Percentiles rank a stretch among this genome's conserved stretches.
phyloP scores from a whole-genome alignment of 306 rosid genomes.

The Prunus dulcis region DNA sequence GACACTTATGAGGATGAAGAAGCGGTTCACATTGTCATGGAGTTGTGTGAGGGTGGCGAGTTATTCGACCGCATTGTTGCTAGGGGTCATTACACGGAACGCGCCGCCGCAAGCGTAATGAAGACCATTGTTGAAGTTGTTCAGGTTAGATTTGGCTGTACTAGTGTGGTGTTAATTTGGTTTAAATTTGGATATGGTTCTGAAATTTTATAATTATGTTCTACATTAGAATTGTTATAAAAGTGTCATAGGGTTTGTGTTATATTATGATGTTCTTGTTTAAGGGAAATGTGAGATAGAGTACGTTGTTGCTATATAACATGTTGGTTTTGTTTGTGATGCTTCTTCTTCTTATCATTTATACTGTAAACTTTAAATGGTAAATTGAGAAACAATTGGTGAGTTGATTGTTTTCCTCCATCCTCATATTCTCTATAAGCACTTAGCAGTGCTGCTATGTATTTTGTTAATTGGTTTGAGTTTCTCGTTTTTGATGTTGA shows the following conservation, averaged over 20 bases:
- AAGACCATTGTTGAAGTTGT: slow-evolving; percentile 57
- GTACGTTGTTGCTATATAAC: background rate
- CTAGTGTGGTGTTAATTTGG: background rate
- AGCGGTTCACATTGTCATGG: slow-evolving; percentile 62
- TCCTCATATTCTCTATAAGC: background rate
- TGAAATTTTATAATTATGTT: background rate
- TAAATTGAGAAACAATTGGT: background rate
- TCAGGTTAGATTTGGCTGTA: slow-evolving; percentile 28
- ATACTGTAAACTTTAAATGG: background rate
- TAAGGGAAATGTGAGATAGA: background rate
- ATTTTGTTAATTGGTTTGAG: background rate
- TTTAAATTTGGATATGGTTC: background rate
- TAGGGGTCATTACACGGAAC: slow-evolving; percentile 59
- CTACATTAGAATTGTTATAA: background rate
- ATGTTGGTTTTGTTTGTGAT: background rate
- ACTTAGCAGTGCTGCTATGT: background rate
- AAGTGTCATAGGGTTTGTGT: background rate
- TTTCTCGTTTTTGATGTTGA: background rate
- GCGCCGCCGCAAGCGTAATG: slow-evolving; percentile 58
- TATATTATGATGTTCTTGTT: background rate
- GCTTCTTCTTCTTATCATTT: background rate
- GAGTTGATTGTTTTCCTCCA: background rate
- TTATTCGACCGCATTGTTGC: slow-evolving; percentile 61
- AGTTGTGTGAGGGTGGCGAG: slow-evolving; percentile 59
- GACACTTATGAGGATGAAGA: slow-evolving; percentile 52